phyloP scores from a whole-genome alignment of 2,329 filamentous ascomycete genomes.

The Moelleriella libera region DNA sequence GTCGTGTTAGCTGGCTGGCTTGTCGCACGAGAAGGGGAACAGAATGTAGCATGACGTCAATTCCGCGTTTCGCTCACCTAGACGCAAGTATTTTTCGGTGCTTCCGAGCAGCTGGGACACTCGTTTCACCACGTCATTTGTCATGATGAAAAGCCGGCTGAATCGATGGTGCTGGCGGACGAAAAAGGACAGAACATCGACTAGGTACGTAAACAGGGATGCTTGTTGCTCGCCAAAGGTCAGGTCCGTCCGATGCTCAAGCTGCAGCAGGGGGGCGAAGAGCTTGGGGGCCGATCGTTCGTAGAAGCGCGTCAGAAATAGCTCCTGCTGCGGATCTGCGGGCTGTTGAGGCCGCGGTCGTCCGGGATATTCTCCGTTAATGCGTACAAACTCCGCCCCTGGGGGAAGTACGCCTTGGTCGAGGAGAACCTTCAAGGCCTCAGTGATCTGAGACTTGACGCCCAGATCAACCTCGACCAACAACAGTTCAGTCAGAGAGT shows the following conservation, averaged over 20 bases:
- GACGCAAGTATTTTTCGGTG: constrained; percentile 81
- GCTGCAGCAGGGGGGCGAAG: constrained; percentile 72
- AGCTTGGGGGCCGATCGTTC: constrained; percentile 72
- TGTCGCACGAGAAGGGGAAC: background rate
- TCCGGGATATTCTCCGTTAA: constrained; percentile 52
- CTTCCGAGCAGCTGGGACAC: constrained; percentile 72
- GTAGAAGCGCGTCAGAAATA: constrained; percentile 81
- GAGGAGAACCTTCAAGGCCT: constrained; percentile 85
- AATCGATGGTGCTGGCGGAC: constrained; percentile 76
- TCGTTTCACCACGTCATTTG: constrained; percentile 61
- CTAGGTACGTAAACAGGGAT: constrained; percentile 78
- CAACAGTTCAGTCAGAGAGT: constrained; percentile 83
- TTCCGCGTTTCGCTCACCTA: constrained; percentile 57
- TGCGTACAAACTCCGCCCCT: constrained; percentile 43
- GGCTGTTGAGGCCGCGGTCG: constrained; percentile 41
- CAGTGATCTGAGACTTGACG: constrained; percentile 88
- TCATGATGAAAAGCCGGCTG: constrained; percentile 77
- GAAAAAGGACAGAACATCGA: constrained; percentile 90
- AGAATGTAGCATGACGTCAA: too few relatives aligned
- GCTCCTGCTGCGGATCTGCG: constrained; percentile 62
- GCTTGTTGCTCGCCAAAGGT: constrained; percentile 71
- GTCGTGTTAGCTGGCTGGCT: too few relatives aligned
- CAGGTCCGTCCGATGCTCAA: constrained; percentile 56
- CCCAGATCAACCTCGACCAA: constrained; percentile 85
- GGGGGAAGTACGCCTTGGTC: constrained; percentile 47